Evolutionary conservation across 2,329 filamentous ascomycete species (phyloP), one percentile per base, ranked within the genome.

Genomic region (Gliomastix tumulicola): DNA sequence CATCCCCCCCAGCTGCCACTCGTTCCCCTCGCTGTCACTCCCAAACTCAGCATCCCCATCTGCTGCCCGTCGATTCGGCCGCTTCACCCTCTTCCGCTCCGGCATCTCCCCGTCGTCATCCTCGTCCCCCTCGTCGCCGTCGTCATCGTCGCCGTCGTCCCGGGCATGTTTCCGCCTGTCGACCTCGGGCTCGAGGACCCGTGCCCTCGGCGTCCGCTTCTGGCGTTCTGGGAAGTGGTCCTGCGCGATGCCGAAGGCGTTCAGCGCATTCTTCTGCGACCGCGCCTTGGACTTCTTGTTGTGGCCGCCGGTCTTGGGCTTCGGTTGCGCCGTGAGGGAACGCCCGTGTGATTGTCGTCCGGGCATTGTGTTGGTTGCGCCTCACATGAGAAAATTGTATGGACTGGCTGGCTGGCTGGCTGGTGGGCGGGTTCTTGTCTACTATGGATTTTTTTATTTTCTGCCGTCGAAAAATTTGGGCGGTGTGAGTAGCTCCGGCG

Each of bases 11-110:
- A 94, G 68, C 34, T 74, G 81, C 88, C 88, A 95, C 51, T 85
- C 79, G 49, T 94, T 85, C 17, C 88, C 88, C 42, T 89, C 85
- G 42, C 83, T 87, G 53, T 95, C 89, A 47, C 82, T 89, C 9
- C 85, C 86, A 44, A 82, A 79, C 40, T 89, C 84, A 13, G 77
- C 68, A 30, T 72, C 71, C 15, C 75, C 73, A 49, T 78, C 68
- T 6, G 74, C 67, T 2, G 38, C 6, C 61, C 65, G 5, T n/a
- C n/a, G n/a, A 68, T 62, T 27, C 63, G 62, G 13, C 58, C 59
- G 34, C 54, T 62, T 65, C 21, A 44, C 47, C 50, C 57, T 64
- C 42, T 66, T 67, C 34, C 61, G 55, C 31, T 58, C 53, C 1
- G 64, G 62, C 30, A 55, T 56, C 43, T 76, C 75, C n/a, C n/a